phyloP scores from a whole-genome alignment of 2,329 filamentous ascomycete species.

The Blastomyces emzantsi region DNA sequence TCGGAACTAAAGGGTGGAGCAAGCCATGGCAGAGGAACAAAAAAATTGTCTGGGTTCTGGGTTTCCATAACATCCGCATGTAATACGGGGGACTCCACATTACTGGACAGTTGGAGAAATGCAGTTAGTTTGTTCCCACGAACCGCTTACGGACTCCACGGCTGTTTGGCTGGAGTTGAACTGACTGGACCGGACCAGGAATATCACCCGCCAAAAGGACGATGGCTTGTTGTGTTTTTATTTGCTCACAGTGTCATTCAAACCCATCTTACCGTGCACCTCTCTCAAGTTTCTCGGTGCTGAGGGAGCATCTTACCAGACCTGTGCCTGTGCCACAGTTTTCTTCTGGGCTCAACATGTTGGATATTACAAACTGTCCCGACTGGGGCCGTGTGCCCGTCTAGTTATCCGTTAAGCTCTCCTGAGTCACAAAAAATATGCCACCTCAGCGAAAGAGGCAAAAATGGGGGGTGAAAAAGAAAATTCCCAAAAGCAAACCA shows the following conservation, averaged over 20 bases:
- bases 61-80: constrained; percentile 1
- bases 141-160: background rate
- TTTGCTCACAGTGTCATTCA: background rate
- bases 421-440: background rate
- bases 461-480: background rate
- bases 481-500: constrained; percentile 1
- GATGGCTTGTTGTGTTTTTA: no score
- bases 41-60: background rate
- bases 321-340: constrained; percentile 4
- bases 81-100: constrained; percentile 6
- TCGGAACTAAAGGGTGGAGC: constrained; percentile 8
- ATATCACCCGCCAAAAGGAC: background rate
- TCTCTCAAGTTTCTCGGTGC: background rate
- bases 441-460: background rate
- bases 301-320: constrained; percentile 4
- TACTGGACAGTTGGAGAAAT: background rate
- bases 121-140: background rate
- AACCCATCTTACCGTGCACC: background rate
- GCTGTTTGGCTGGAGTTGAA: background rate
- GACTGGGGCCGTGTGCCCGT: background rate
- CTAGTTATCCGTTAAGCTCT: background rate
- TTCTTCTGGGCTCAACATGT: background rate
- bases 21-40: background rate
- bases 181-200: background rate
- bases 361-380: background rate